Evolutionary conservation across 2,329 filamentous ascomycete genomes (phyloP).

Genomic region (Ambrosiella beaveri): DNA sequence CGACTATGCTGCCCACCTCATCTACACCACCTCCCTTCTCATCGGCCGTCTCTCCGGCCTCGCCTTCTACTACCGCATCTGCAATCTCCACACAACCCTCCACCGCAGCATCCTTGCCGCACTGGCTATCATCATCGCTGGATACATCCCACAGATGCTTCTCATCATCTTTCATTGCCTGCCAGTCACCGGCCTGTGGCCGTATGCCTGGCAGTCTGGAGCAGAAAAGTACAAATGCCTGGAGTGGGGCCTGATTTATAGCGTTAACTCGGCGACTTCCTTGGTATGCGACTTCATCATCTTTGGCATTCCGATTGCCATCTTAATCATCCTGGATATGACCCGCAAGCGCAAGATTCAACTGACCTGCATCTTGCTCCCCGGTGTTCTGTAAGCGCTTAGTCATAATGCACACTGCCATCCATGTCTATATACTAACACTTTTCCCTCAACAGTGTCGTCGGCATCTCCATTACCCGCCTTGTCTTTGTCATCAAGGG

Average conservation of each 20-base stretch:
- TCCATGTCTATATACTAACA: background rate
- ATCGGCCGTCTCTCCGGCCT: constrained; percentile 34
- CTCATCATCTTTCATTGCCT: constrained; percentile 34
- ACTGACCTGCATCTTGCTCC: constrained; percentile 29
- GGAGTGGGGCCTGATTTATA: constrained; percentile 34
- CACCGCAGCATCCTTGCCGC: constrained; percentile 21
- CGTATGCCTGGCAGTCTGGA: constrained; percentile 29
- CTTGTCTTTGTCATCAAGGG: constrained; percentile 30
- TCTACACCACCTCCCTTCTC: constrained; percentile 33
- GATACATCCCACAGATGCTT: constrained; percentile 30
- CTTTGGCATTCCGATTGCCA: constrained; percentile 31
- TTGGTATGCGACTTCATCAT: constrained; percentile 32
- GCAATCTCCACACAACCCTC: constrained; percentile 22
- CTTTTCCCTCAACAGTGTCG: constrained; percentile 22
- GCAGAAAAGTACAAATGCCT: constrained; percentile 26
- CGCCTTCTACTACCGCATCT: constrained; percentile 32
- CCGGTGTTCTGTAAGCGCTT: constrained; percentile 28
- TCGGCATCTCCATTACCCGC: constrained; percentile 30
- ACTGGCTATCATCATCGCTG: constrained; percentile 23
- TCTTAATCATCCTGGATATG: constrained; percentile 29
- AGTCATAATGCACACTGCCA: background rate
- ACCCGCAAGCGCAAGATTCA: constrained; percentile 28
- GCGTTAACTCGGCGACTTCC: constrained; percentile 31
- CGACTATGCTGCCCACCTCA: constrained; percentile 32
- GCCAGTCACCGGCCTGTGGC: constrained; percentile 34